Base-by-base conservation (phyloP, 208 protist genomes). In the Naegleria gruberi region DNA sequence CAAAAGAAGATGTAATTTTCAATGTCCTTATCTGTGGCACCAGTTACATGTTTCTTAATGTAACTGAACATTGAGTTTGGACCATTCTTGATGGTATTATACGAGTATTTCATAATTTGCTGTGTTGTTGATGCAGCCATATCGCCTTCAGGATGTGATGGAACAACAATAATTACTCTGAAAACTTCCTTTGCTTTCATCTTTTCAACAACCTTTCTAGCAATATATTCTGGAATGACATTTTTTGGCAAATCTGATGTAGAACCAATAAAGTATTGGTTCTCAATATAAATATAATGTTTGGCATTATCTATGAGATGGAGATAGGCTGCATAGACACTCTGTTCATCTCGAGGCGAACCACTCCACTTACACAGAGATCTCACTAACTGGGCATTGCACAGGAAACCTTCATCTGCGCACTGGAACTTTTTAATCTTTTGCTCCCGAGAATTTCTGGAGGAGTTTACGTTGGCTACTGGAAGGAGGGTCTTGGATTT, bases 251-350 rank as follows among this genome's bases (percentile, higher is more conserved):
- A 10, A 46, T 74, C 90, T 45, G 43, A 91, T 3, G 85, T 23
- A 65, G 26, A 40, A 17, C 89, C 86, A 51, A 91, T 91, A 42
- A 92, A 92, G 45, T 89, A 92, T 81, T 92, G 91, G 26, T 92
- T 90, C 81, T 92, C 91, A 87, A 92, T 91, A 73, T 92, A 92
- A 42, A 92, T 91, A 40, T 65, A 92, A 37, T 87, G 55, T 34
- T 83, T 17, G 30, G n/a, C 41, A 12, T 40, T 43, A 26, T 51
- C 34, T 17, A 92, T 92, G 19, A 88, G 10, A 40, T 92, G 4
- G 23, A 91, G 19, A 44, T 91, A 91, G 0, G 82, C 82, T 42
- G 17, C 40, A 42, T 92, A 82, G 4, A 92, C 73, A n/a, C 34
- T 47, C 23, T 86, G 42, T 44, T 91, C 90, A 30, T 34, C 44